A percentile compares a stretch with the other conserved stretches of the same genome.
Evolutionary conservation across 2,329 filamentous ascomycete species (phyloP).

Genomic region (Alternaria panax): DNA sequence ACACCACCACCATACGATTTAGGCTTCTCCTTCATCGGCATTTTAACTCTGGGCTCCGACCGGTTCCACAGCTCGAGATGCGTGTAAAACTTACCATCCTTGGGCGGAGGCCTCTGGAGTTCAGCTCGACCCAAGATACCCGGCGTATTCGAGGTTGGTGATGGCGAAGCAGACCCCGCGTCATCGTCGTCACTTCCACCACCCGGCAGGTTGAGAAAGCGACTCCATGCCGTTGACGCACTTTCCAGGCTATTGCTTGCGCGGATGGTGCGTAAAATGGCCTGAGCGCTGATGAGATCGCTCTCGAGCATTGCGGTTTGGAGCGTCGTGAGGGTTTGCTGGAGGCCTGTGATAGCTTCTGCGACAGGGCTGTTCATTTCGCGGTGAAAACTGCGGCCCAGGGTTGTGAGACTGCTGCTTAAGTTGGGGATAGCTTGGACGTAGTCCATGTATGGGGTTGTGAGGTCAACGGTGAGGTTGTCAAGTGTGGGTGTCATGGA

Average conservation of each 20-base stretch:
- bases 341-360: conserved; percentile 39
- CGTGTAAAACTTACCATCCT: conserved; percentile 29
- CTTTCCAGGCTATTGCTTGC: conserved; percentile 43
- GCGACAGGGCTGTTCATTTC: conserved; percentile 49
- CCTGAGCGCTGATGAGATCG: conserved; percentile 32
- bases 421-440: conserved; percentile 38
- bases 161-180: background rate
- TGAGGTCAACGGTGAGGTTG: conserved; percentile 29
- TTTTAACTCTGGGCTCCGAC: background rate
- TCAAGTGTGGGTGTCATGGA: conserved; percentile 20
- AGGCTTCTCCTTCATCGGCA: background rate
- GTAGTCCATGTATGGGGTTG: conserved; percentile 41
- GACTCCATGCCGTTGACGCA: conserved; percentile 42
- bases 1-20: conserved; percentile 10
- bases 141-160: background rate
- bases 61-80: conserved; percentile 42
- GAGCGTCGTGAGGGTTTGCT: conserved; percentile 41
- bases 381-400: conserved; percentile 46
- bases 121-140: background rate
- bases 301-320: conserved; percentile 38
- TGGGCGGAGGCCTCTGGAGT: conserved; percentile 12
- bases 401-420: conserved; percentile 37
- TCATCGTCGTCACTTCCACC: conserved; percentile 1
- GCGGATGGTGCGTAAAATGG: conserved; percentile 47
- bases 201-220: conserved; percentile 43